Conservation (phyloP, 2,329 filamentous ascomycete genomes). For the Orbilia oligospora region DNA sequence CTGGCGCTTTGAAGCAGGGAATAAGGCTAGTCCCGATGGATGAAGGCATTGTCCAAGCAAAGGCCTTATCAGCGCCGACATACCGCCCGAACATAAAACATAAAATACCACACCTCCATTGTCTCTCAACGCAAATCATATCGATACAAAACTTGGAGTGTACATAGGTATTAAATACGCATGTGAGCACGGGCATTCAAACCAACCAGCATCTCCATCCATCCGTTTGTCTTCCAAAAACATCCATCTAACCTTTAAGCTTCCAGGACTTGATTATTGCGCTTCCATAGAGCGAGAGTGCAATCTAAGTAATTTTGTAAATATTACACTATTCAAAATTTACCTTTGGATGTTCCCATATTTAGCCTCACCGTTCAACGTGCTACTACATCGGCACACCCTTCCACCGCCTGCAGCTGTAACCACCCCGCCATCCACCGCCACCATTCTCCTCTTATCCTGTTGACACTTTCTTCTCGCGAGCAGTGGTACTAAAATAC, state of each 20-base stretch:
- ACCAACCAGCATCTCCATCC: conserved; percentile 10
- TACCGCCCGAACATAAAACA: neutral
- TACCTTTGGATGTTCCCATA: conserved; percentile 7
- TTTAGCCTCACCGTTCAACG: conserved; percentile 36
- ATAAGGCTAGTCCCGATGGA: neutral
- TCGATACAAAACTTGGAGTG: neutral
- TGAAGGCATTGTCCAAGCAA: neutral
- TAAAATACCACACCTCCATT: conserved; percentile 19
- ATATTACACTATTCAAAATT: neutral
- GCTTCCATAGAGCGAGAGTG: neutral
- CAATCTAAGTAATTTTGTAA: conserved; percentile 1
- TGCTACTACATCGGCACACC: conserved; percentile 27
- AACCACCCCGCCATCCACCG: conserved; percentile 33
- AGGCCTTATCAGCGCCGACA: conserved; percentile 2
- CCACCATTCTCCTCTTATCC: conserved; percentile 3
- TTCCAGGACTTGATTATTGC: neutral
- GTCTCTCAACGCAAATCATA: conserved; percentile 12
- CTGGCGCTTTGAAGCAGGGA: conserved; percentile 14
- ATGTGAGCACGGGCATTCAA: neutral
- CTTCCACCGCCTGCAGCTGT: conserved; percentile 33
- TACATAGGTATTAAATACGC: neutral
- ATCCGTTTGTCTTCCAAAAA: conserved; percentile 2
- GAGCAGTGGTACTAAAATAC: conserved; percentile 21
- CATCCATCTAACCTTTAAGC: neutral
- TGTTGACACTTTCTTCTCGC: conserved; percentile 13